Base-by-base conservation (phyloP, 2,329 filamentous ascomycete genomes). In the Microdochium paspali region DNA sequence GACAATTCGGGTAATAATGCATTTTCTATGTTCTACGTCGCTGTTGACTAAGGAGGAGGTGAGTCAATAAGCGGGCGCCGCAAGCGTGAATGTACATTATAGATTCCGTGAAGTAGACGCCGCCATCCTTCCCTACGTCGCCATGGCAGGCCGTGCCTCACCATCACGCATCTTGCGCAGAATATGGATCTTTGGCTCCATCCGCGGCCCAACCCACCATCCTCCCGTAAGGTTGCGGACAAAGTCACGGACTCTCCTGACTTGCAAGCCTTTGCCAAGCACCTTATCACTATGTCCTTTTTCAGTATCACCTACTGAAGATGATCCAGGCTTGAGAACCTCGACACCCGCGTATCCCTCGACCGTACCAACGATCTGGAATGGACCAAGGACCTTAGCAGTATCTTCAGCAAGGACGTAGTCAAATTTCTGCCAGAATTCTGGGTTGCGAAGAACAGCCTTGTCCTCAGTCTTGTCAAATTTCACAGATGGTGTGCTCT, bases 381-480 rank as follows among this genome's bases (percentile, higher is more conserved):
- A 85, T 10, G 64, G 57, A 3, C 72, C 71, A 7, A 72, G 65
- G 1, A 71, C 66, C 44, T 65, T 66, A 12, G 54, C 57, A 1
- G 73, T 69, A 44, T 79, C 70, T 57, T 82, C 80, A 45, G 74
- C 68, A 3, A 85, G 68, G 3, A 74, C 69, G 57, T 83, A 86
- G 61, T 84, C 80, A 52, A 85, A 82, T 39, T 65, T 63, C n/a
- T 67, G 61, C 82, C 82, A 86, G 60, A 85, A 86, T 15, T 55
- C 59, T 0, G 74, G 70, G 49, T 65, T 66, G 0, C 61, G 58
- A 10, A 84, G 65, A 10, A 59, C 56, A 0, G 53, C 53, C 12
- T 61, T 56, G 49, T 77, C 67, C 59, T 86, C 82, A 0, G 80
- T 84, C 64, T 84, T 85, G 64, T 85, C 81, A 51, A 83, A 77